A percentile compares a stretch with the other conserved stretches of the same genome.
phyloP scores from a whole-genome alignment of 2,329 filamentous ascomycete genomes.

The Pyrenochaeta sp. region DNA sequence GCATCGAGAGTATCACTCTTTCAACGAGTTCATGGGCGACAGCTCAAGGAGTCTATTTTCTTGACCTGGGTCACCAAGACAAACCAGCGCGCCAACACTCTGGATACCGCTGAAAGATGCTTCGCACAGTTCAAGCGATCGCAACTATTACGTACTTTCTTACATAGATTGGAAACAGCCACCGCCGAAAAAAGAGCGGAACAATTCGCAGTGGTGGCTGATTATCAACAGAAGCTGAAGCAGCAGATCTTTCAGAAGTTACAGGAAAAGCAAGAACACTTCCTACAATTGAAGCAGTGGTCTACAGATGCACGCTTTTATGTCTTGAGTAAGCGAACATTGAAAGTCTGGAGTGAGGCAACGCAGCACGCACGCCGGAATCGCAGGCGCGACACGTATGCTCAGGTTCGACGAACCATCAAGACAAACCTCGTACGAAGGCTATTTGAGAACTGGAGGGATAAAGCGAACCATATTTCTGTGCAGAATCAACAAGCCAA shows the following conservation, averaged over 20 bases:
- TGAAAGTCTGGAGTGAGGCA: constrained; percentile 62
- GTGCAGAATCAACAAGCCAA: constrained; percentile 43
- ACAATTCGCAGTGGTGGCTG: constrained; percentile 50
- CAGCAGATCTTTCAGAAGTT: constrained; percentile 48
- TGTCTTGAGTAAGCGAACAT: constrained; percentile 58
- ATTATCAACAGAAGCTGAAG: constrained; percentile 52
- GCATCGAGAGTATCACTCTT: constrained; percentile 55
- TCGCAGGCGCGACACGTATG: constrained; percentile 65
- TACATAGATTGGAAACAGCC: constrained; percentile 39
- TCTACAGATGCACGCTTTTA: constrained; percentile 66
- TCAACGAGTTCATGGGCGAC: constrained; percentile 46
- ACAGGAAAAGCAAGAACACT: constrained; percentile 51
- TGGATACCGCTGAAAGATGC: constrained; percentile 40
- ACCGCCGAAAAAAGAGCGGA: constrained; percentile 35
- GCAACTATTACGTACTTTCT: constrained; percentile 33
- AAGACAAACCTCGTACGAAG: constrained; percentile 63
- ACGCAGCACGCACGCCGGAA: constrained; percentile 60
- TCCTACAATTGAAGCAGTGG: constrained; percentile 60
- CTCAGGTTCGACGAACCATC: constrained; percentile 59
- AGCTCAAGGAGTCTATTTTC: constrained; percentile 38
- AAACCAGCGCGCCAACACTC: constrained; percentile 33
- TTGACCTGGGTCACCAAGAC: constrained; percentile 40
- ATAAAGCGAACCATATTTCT: constrained; percentile 26
- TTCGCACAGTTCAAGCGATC: constrained; percentile 43
- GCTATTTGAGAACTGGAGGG: constrained; percentile 50